These are phyloP conservation scores for Chrysochromulina tobinii DNA, from an alignment of 78 protist species.

Conservation along the genomic window DNA sequence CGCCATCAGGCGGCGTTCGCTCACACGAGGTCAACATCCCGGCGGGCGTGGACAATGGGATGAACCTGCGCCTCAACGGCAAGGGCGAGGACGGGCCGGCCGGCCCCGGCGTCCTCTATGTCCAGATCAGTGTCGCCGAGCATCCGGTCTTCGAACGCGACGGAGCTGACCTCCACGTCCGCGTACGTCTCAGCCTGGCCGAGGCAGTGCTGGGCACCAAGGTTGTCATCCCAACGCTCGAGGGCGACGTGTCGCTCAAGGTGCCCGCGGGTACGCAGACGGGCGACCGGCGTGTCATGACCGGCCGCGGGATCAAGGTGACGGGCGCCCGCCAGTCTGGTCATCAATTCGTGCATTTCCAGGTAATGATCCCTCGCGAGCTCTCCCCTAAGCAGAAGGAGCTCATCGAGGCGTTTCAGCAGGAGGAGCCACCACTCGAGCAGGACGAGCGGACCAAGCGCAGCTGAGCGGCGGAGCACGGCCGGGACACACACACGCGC, in stretches of 20 bases:
- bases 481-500: too few species aligned
- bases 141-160: conserved; percentile 65
- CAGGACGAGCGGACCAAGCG: background rate
- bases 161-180: conserved; percentile 74
- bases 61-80: conserved; percentile 53
- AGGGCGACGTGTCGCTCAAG: conserved; percentile 61
- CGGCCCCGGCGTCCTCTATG: conserved; percentile 64
- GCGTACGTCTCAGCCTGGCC: conserved; percentile 66
- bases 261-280: conserved; percentile 82
- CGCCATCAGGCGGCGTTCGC: background rate
- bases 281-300: conserved; percentile 64
- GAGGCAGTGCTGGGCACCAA: conserved; percentile 76
- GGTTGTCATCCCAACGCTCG: conserved; percentile 65
- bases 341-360: conserved; percentile 72
- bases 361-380: conserved; percentile 50
- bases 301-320: conserved; percentile 63
- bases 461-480: too few species aligned
- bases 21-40: conserved; percentile 43
- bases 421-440: background rate
- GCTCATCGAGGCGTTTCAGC: conserved; percentile 54
- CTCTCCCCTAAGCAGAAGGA: conserved; percentile 41
- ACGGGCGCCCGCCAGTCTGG: conserved; percentile 36
- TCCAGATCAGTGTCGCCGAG: conserved; percentile 56
- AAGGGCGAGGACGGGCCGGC: conserved; percentile 70
- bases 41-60: conserved; percentile 75